These are phyloP conservation scores for Podila verticillata DNA, from an alignment of 192 early-diverging fungal genomes.

Conservation along the genomic window DNA sequence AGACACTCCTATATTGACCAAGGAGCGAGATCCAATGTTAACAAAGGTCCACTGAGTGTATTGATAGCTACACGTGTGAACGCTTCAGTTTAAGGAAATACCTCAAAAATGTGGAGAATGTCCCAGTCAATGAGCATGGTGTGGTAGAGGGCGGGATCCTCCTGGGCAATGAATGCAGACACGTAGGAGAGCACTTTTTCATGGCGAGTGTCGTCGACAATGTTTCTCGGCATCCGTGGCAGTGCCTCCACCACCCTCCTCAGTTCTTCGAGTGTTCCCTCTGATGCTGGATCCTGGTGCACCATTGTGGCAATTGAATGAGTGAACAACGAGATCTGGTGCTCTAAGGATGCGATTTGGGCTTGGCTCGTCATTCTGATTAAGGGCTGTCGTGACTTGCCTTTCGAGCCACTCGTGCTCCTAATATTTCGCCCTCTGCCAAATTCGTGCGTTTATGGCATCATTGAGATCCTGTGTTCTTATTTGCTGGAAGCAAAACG, in stretches of 20 bases:
- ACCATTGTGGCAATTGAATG: conserved; percentile 14
- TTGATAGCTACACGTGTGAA: neutral
- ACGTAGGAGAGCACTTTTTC: conserved; percentile 80
- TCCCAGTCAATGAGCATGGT: conserved; percentile 53
- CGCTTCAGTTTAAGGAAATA: neutral
- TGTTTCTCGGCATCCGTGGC: conserved; percentile 72
- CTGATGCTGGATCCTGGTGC: conserved; percentile 22
- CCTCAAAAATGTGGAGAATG: conserved; percentile 51
- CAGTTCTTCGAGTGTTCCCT: conserved; percentile 44
- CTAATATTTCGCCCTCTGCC: no score
- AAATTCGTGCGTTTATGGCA: no score
- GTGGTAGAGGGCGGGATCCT: conserved; percentile 24
- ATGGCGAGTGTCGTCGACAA: conserved; percentile 80
- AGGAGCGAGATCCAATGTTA: no score
- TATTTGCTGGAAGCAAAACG: no score
- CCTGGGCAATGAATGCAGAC: conserved; percentile 50
- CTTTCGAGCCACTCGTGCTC: no score
- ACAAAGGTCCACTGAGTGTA: neutral
- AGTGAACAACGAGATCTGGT: neutral
- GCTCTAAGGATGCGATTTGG: neutral
- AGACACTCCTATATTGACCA: conserved; percentile 22
- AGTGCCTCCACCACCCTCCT: conserved; percentile 63
- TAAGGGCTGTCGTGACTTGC: no score
- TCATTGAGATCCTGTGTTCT: no score
- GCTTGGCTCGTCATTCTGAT: no score